These are phyloP conservation scores for Nidularia pulvinata DNA, from an alignment of 768 basidiomycete species.

Conservation along the genomic window DNA sequence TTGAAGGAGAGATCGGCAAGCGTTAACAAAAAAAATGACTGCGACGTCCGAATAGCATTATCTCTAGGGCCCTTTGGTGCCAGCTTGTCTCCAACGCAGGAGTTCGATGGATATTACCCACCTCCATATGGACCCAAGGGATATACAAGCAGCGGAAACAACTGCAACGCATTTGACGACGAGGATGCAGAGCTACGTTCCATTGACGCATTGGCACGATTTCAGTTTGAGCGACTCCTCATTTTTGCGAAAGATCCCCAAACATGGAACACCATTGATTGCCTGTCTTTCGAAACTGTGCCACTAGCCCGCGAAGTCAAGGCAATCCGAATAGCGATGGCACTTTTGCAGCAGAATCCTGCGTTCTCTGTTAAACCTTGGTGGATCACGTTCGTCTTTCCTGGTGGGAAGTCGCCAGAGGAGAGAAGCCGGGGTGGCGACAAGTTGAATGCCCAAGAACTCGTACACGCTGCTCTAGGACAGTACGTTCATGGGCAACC, in stretches of 20 bases:
- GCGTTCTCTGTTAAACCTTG: conserved; percentile 51
- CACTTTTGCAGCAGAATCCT: conserved; percentile 22
- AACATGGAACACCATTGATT: conserved; percentile 58
- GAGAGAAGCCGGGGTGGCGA: conserved; percentile 13
- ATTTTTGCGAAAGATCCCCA: conserved; percentile 47
- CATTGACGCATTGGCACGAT: conserved; percentile 51
- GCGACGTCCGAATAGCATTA: conserved; percentile 49
- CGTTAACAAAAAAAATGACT: too few species aligned
- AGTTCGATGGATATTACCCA: conserved; percentile 77
- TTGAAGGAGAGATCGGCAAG: not conserved
- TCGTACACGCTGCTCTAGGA: conserved; percentile 33
- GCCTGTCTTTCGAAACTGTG: conserved; percentile 78
- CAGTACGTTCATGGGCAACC: not conserved
- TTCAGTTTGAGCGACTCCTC: conserved; percentile 62
- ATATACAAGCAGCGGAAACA: conserved; percentile 26
- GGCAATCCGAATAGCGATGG: conserved; percentile 66
- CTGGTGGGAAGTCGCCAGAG: conserved; percentile 46
- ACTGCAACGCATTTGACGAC: conserved; percentile 41
- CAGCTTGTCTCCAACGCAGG: conserved; percentile 61
- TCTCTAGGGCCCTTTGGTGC: conserved; percentile 80
- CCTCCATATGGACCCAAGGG: conserved; percentile 69
- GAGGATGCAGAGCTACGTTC: conserved; percentile 30
- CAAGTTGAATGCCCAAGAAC: conserved; percentile 28
- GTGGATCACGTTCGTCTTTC: conserved; percentile 76
- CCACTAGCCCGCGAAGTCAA: conserved; percentile 64